Evolutionary conservation across 345 rosid species (phyloP).

Genomic region (Draba incana): DNA sequence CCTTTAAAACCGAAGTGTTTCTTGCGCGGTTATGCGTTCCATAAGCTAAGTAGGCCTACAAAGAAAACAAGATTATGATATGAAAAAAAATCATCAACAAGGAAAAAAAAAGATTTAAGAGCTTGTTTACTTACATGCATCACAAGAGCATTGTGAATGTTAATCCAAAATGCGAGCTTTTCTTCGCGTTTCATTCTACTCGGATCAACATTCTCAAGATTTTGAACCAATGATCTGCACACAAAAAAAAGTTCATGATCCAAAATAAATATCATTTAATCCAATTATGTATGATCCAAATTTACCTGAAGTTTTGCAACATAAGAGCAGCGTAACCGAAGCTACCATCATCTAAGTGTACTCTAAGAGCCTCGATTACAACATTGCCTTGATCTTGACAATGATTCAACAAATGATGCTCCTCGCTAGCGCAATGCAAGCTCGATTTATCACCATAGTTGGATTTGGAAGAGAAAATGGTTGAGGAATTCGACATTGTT

Average conservation of each 20-base stretch:
- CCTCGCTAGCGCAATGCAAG: slow-evolving; percentile 52
- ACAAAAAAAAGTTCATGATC: not conserved
- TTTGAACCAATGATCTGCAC: slow-evolving; percentile 66
- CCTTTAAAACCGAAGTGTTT: slow-evolving; percentile 64
- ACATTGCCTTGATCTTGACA: slow-evolving; percentile 57
- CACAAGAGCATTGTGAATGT: slow-evolving; percentile 84
- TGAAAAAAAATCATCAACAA: not conserved
- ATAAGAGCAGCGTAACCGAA: slow-evolving; percentile 59
- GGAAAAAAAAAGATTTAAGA: not conserved
- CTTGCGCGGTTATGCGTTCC: slow-evolving; percentile 58
- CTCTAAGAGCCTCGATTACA: slow-evolving; percentile 60
- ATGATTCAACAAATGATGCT: slow-evolving; percentile 41
- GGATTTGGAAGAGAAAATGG: slow-evolving; percentile 70
- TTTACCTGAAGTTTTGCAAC: slow-evolving; percentile 77
- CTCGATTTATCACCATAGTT: slow-evolving; percentile 61
- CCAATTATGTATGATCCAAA: not conserved
- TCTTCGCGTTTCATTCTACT: slow-evolving; percentile 84
- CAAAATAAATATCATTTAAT: slow-evolving; percentile 14
- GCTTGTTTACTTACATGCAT: slow-evolving; percentile 64
- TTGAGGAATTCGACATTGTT: slow-evolving; percentile 66
- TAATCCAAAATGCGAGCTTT: slow-evolving; percentile 94
- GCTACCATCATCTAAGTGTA: slow-evolving; percentile 60
- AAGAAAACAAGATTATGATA: slow-evolving; percentile 27
- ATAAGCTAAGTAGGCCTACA: slow-evolving; percentile 85
- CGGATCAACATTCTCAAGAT: slow-evolving; percentile 79